These are phyloP conservation scores for Phytophthora boehmeriae DNA, from an alignment of 352 stramenopile species.

Conservation along the genomic window DNA sequence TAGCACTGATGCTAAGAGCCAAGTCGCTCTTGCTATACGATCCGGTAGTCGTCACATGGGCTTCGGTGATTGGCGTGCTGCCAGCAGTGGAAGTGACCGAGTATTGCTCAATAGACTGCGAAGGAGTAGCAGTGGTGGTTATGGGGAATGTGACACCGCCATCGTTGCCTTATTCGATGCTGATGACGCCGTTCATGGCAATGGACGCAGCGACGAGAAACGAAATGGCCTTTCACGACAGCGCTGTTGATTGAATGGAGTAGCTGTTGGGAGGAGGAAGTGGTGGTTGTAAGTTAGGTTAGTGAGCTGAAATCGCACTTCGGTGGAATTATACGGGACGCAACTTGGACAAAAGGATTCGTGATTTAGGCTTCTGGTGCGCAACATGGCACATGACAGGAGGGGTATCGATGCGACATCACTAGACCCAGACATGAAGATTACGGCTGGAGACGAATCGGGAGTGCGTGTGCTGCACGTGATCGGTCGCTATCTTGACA, in stretches of 20 bases:
- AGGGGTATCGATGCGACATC: not conserved
- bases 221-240: conserved; percentile 25
- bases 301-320: conserved; percentile 17
- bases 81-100: not conserved
- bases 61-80: not conserved
- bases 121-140: conserved; percentile 13
- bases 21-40: conserved; percentile 21
- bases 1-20: conserved; percentile 18
- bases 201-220: conserved; percentile 24
- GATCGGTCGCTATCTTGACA: conserved; percentile 1
- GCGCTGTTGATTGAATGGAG: conserved; percentile 9
- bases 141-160: conserved; percentile 17
- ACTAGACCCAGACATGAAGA: not conserved
- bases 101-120: conserved; percentile 18
- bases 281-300: conserved; percentile 11
- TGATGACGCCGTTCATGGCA: conserved; percentile 25
- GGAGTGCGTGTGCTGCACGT: conserved; percentile 8
- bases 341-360: conserved; percentile 17
- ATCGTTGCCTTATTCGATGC: conserved; percentile 27
- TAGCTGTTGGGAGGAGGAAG: not conserved
- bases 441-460: not conserved
- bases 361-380: conserved; percentile 15
- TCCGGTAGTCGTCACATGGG: conserved; percentile 1
- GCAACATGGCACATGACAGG: conserved; percentile 1
- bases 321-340: conserved; percentile 9